Conservation (phyloP, 148 eudicot genomes). For the Nepenthes gracilis region DNA sequence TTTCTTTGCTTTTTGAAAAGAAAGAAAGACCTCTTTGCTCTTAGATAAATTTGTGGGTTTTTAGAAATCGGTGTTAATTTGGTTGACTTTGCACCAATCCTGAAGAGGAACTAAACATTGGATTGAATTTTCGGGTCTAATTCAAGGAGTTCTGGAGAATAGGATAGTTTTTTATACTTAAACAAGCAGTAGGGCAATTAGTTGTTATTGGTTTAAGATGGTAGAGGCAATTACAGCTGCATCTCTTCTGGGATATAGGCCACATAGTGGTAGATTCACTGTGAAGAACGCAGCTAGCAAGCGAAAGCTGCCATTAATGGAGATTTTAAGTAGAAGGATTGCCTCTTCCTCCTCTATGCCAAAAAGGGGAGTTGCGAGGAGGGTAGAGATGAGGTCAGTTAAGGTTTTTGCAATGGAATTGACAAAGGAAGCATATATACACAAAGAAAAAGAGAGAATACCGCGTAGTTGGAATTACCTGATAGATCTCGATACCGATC, state of each 20-base stretch:
- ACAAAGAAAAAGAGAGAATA: constrained; percentile 36
- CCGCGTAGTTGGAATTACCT: constrained; percentile 29
- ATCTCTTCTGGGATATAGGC: constrained; percentile 43
- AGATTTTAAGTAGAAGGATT: constrained; percentile 16
- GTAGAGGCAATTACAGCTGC: constrained; percentile 66
- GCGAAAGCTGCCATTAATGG: constrained; percentile 10
- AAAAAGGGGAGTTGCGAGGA: constrained; percentile 17
- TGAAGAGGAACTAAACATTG: too few species aligned
- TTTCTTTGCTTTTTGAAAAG: too few species aligned
- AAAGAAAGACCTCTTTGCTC: too few species aligned
- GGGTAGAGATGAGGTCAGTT: constrained; percentile 12
- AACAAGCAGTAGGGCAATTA: neutral
- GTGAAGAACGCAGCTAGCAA: constrained; percentile 22
- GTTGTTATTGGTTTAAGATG: constrained; percentile 35
- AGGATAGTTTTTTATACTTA: constrained; percentile 8
- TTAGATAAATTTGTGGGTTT: too few species aligned
- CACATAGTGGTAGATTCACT: constrained; percentile 23
- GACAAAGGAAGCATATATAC: constrained; percentile 53
- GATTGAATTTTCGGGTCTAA: neutral
- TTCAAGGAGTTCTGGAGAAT: constrained; percentile 1
- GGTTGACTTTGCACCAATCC: too few species aligned
- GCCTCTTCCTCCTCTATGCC: constrained; percentile 4
- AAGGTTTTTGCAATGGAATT: constrained; percentile 74
- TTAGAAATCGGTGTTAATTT: too few species aligned
- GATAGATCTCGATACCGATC: constrained; percentile 33